Conservation (phyloP, 1,284 basidiomycete species). For the Sparassis latifolia region DNA sequence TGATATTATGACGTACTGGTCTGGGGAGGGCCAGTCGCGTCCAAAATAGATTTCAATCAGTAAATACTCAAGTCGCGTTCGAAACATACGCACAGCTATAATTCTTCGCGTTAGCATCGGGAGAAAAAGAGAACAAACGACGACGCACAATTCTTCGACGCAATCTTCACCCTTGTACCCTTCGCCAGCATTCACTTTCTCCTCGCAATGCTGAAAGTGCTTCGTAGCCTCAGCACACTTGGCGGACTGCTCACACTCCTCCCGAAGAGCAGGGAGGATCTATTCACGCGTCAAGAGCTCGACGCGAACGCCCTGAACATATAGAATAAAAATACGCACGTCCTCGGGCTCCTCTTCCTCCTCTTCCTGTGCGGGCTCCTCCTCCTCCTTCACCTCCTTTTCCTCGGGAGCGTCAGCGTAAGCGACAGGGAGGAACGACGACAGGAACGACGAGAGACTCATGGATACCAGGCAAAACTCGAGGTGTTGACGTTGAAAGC, state of each 20-base stretch:
- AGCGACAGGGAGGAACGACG: conserved; percentile 51
- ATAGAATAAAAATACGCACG: conserved; percentile 39
- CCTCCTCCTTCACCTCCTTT: conserved; percentile 24
- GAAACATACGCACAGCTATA: conserved; percentile 38
- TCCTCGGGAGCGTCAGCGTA: conserved; percentile 53
- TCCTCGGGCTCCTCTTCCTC: conserved; percentile 67
- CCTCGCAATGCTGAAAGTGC: conserved; percentile 89
- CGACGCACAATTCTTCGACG: conserved; percentile 77
- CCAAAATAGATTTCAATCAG: neutral
- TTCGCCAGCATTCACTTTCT: conserved; percentile 77
- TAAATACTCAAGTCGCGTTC: conserved; percentile 2
- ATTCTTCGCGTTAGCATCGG: conserved; percentile 5
- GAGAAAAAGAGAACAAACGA: conserved; percentile 3
- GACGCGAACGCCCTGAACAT: neutral
- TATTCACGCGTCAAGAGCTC: conserved; percentile 20
- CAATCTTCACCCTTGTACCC: conserved; percentile 87
- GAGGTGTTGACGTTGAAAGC: neutral
- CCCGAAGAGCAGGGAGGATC: conserved; percentile 63
- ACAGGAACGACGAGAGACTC: conserved; percentile 54
- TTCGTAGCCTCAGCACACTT: conserved; percentile 69
- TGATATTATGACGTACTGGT: conserved; percentile 47
- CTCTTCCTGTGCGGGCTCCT: conserved; percentile 38
- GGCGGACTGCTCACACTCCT: conserved; percentile 66
- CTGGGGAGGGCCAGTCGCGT: conserved; percentile 25
- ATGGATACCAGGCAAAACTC: conserved; percentile 7